Base-by-base conservation (phyloP, 2,329 filamentous ascomycete species). In the Fusarium chlamydosporum region DNA sequence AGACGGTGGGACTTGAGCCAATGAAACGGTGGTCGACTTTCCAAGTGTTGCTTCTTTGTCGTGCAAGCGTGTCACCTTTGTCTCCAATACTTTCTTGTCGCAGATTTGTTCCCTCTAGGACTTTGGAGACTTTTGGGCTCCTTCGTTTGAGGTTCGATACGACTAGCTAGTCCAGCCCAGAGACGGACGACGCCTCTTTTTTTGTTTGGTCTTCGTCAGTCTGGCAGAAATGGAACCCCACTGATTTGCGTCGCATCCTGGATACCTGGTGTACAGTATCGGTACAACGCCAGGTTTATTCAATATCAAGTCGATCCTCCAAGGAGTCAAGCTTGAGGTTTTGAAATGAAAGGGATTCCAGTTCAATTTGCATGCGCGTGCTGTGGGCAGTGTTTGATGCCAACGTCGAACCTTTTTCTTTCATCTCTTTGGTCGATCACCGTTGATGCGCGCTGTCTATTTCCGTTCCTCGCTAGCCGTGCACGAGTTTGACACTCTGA, bases 41-140 rank as follows among this genome's bases (percentile, higher is more conserved):
- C 31, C 37, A 67, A 61, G 34, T 56, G 34, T 69, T 23, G 51
- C 33, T 51, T 67, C 43, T 61, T 60, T 65, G 60, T 66, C 27
- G 50, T 61, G 56, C 41, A 61, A 66, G 65, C 55, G 65, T 69
- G 61, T 69, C 66, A 69, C 47, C 34, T 61, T 66, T 68, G 60
- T 51, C 54, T 65, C 59, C 41, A 62, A 62, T 62, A 29, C 41
- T 65, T 31, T 45, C 41, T 60, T 50, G 60, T 60, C 43, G 50
- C 60, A 63, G 58, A 37, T 46, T 54, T 29, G 29, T 56, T 59
- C 26, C 29, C 26, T 38, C 18, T 37, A 37, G 52, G 27, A 27
- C n/a, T 26, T 20, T 48, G 45, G 38, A 41, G 12, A 34, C 34
- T 48, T 46, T 26, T 38, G 56, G 16, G 33, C 33, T 38, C 34